Evolutionary conservation across 164 flowering plant species (phyloP).

Genomic region (Berberis thunbergii): DNA sequence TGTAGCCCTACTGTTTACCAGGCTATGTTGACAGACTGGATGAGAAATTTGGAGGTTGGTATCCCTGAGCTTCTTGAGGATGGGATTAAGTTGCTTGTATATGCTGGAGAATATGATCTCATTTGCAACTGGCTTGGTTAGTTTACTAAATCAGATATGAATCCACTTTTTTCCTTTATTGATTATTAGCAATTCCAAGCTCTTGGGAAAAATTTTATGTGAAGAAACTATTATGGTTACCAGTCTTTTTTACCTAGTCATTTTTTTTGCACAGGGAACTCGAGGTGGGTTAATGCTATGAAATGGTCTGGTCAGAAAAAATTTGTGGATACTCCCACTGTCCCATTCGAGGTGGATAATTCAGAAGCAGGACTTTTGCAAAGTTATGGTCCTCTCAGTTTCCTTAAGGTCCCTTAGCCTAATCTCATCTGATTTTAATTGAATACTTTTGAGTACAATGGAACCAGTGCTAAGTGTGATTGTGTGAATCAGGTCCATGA

Average conservation of each 20-base stretch:
- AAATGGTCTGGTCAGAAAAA: conserved; percentile 78
- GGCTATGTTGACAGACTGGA: conserved; percentile 62
- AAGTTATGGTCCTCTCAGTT: conserved; percentile 62
- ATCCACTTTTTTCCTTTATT: not conserved
- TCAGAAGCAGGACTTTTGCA: conserved; percentile 67
- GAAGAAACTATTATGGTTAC: not conserved
- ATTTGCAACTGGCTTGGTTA: conserved; percentile 95
- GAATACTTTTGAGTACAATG: too few species aligned
- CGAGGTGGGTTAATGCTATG: conserved; percentile 87
- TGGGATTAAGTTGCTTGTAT: conserved; percentile 62
- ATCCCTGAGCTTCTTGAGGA: conserved; percentile 75
- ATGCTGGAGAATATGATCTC: conserved; percentile 83
- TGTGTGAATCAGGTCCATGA: conserved; percentile 44
- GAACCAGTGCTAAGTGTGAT: too few species aligned
- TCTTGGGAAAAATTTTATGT: not conserved
- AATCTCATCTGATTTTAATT: not conserved
- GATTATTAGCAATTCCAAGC: not conserved
- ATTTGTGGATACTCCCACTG: conserved; percentile 40
- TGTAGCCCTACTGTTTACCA: conserved; percentile 56
- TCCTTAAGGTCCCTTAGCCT: conserved; percentile 54
- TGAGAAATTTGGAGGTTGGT: conserved; percentile 71
- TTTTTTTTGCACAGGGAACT: conserved; percentile 37
- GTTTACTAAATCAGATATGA: conserved; percentile 1
- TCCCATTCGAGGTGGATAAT: conserved; percentile 58
- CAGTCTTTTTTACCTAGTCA: not conserved